Evolutionary conservation across 2,329 filamentous ascomycete species (phyloP).

Genomic region (Nothophoma quercina): DNA sequence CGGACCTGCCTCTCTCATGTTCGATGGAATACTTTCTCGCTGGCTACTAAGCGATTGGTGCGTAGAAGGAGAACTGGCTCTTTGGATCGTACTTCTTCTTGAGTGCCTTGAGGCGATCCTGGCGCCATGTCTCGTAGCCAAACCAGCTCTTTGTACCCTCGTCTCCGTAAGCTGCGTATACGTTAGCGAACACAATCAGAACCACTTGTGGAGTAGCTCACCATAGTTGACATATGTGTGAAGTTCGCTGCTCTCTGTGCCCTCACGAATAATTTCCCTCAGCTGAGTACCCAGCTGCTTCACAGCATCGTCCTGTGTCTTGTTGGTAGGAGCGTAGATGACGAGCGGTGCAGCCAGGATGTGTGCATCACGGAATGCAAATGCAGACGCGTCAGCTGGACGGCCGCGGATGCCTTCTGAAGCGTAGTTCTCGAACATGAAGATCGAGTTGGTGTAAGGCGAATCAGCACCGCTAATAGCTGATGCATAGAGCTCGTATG

Average conservation of each 20-base stretch:
- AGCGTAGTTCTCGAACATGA: constrained; percentile 66
- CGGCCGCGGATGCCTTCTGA: constrained; percentile 54
- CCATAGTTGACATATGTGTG: constrained; percentile 37
- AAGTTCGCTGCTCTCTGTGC: constrained; percentile 28
- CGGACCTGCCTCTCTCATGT: no score
- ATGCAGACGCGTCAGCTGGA: constrained; percentile 51
- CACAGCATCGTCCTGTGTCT: constrained; percentile 19
- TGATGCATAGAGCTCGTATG: constrained; percentile 50
- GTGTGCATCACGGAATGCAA: constrained; percentile 53
- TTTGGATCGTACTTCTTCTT: constrained; percentile 47
- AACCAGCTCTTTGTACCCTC: constrained; percentile 41
- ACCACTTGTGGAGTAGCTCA: not conserved
- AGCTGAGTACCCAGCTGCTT: constrained; percentile 25
- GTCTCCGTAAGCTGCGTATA: constrained; percentile 32
- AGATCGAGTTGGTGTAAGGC: constrained; percentile 50
- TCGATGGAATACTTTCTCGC: not conserved
- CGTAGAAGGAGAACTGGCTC: constrained; percentile 41
- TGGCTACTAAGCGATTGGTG: constrained; percentile 41
- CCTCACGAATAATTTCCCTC: constrained; percentile 28
- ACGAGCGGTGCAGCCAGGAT: constrained; percentile 31
- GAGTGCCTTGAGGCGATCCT: constrained; percentile 38
- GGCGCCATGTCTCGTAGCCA: constrained; percentile 43
- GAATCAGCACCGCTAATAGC: constrained; percentile 37
- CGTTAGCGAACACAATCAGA: not conserved
- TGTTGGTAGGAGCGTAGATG: constrained; percentile 24